These are phyloP conservation scores for Pyrus hybrid DNA, from an alignment of 331 rosid species.

Conservation along the genomic window DNA sequence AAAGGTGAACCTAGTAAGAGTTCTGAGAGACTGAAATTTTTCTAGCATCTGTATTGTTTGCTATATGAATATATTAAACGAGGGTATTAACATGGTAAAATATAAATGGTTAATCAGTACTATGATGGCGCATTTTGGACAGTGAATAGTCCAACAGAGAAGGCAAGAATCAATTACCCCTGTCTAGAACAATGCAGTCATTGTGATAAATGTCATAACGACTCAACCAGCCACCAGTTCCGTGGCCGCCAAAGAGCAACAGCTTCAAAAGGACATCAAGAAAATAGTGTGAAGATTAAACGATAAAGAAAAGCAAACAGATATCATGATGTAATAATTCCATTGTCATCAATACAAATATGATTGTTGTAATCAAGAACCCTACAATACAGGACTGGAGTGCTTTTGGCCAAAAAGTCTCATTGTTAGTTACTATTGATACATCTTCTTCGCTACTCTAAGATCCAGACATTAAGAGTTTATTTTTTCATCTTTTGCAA, in stretches of 20 bases:
- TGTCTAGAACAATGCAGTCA: conserved; percentile 76
- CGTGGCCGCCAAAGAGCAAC: conserved; percentile 96
- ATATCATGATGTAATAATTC: not conserved
- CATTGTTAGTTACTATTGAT: not conserved
- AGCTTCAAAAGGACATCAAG: conserved; percentile 38
- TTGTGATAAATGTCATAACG: conserved; percentile 92
- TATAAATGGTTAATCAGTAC: not conserved
- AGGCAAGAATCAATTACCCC: conserved; percentile 57
- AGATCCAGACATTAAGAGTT: not conserved
- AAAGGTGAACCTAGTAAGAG: not conserved
- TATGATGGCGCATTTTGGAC: not conserved
- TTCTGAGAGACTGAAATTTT: not conserved
- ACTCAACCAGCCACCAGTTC: conserved; percentile 99
- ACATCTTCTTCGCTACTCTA: not conserved
- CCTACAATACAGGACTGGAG: not conserved
- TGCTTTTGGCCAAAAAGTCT: not conserved
- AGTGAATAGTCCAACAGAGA: not conserved
- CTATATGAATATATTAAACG: not conserved
- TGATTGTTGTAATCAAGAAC: not conserved
- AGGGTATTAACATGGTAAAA: not conserved
- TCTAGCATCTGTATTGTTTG: not conserved
- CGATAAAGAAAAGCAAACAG: not conserved
- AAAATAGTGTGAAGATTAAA: not conserved
- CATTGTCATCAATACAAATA: not conserved
- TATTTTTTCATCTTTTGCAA: not conserved